Evolutionary conservation across 2,329 filamentous ascomycete species (phyloP), one percentile per base, ranked within the genome.

Genomic region (Diplocarpon rosae): DNA sequence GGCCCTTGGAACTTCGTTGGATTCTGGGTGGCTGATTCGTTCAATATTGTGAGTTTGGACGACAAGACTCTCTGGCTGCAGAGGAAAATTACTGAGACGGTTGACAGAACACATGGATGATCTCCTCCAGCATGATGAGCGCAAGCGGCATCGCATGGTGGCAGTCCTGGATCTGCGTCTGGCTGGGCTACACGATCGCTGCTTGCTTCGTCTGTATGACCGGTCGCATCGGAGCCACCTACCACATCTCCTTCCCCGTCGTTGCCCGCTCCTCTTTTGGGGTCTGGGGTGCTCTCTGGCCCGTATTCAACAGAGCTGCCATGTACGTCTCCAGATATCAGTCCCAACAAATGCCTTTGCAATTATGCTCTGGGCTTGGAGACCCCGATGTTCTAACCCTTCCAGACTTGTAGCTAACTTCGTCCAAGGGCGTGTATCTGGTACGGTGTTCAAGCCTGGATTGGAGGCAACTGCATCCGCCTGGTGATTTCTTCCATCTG

Each of bases 191-290:
- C 60, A 70, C 78, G 32, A 80, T 94, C 52, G 78, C 87, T 0
- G 85, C 72, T 28, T 68, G 67, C 59, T 93, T 95, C 64, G 73
- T 93, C 52, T 83, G 78, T 57, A 50, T 81, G 52, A 93, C 85
- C 5, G 87, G 85, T 52, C 79, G 86, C 39, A 89, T 94, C 39
- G 89, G 88, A 47, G 85, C 88, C 8, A 77, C 75, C 15, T 95
- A 95, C 62, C 87, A 95, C 62, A 85, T 95, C 52, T 83, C 85
- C 1, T 95, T 95, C 61, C 87, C 89, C 1, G 85, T 95, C 30
- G 80, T 83, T 28, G 76, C 73, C 53, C 72, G 89, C 45, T 72
- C 85, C 0, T 86, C 81, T 0, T 95, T 94, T 56, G 89, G 89
- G 12, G 83, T 94, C 45, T 95, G 85, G 84, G 89, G 89, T 1